Base-by-base conservation (phyloP, 176 grass and related monocot genomes). In the Tillandsia fasciculata region DNA sequence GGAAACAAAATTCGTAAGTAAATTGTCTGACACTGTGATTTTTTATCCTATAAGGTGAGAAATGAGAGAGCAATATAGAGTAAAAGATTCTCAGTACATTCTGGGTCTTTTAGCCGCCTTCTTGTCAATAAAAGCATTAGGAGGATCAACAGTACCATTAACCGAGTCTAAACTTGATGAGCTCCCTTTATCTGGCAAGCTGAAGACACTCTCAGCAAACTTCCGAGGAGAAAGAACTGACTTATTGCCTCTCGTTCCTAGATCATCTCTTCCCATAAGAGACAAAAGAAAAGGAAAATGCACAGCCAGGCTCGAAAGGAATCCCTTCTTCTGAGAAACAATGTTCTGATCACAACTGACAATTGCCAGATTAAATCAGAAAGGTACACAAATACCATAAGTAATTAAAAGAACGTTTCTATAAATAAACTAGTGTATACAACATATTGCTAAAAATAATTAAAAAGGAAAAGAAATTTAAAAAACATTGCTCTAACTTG, bases 241-340 rank as follows among this genome's bases (percentile, higher is more conserved):
- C 12, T 17, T 49, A 74, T 65, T 64, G 63, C 74, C 47, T 68
- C 78, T 64, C 51, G 69, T 26, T 52, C 78, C 76, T 26, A 68
- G 53, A 53, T 76, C 71, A 75, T 82, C 81, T 75, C 79, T 74
- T 77, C 81, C 70, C 64, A 90, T 77, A 76, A 97, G 64, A 71
- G 83, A 87, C 50, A 84, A 83, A 57, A 92, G 70, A 78, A 97
- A 87, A 63, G 79, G 94, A 81, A 92, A 78, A 74, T 59, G 79
- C 18, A 57, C 73, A 53, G 84, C 82, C 59, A 92, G 65, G 70
- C 65, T 86, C 53, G 81, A 85, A 72, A 92, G 82, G 70, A 97
- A 81, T 7, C 84, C 77, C 53, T 79, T 85, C 57, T 92, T 85
- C 48, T 67, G 78, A 8, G 72, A 77, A 58, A 74, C 51, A 79